Base-by-base conservation (phyloP, 352 stramenopile genomes). In the Phytophthora capsici region DNA sequence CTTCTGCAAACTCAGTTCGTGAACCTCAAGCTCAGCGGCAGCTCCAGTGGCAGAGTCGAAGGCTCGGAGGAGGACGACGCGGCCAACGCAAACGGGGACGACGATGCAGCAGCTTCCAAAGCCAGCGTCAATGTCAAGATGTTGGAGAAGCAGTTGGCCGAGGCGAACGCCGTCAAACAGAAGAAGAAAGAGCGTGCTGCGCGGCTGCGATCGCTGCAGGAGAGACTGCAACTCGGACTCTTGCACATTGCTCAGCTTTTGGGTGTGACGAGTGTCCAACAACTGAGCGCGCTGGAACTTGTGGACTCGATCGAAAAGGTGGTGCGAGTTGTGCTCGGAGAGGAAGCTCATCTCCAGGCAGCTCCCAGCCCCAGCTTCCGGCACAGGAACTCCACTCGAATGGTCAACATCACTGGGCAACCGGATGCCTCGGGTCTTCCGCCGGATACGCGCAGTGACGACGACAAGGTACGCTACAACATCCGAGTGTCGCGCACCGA, bases 241-340 rank as follows among this genome's bases (percentile, higher is more conserved):
- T 63, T 90, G 14, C 87, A 95, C 57, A 77, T 95, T n/a, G 83
- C 82, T 8, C 83, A 92, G 17, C 78, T 95, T 16, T 55, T 94
- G 19, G 84, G 82, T n/a, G 77, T 91, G 16, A 52, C 63, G 2
- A 60, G 57, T 20, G 43, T 68, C 4, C 61, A 71, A n/a, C 71
- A 82, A 28, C 75, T 88, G 50, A 83, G 85, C 32, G 76, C 84
- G n/a, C 63, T 85, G 17, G 80, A 87, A 51, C 66, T 95, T 1
- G 77, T 79, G 2, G 84, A 94, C 43, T 66, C 84, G 6, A 84
- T 93, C 22, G 87, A 95, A 58, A 87, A 92, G 57, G 82, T 84
- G 34, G 87, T 95, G 56, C 85, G 87, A 6, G 61, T 89, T 32
- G 77, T 88, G 14, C 57, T 93, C 23, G 87, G 84, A n/a, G 87